Conservation (phyloP, 2,329 filamentous ascomycete genomes). For the Exserohilum turcica region DNA sequence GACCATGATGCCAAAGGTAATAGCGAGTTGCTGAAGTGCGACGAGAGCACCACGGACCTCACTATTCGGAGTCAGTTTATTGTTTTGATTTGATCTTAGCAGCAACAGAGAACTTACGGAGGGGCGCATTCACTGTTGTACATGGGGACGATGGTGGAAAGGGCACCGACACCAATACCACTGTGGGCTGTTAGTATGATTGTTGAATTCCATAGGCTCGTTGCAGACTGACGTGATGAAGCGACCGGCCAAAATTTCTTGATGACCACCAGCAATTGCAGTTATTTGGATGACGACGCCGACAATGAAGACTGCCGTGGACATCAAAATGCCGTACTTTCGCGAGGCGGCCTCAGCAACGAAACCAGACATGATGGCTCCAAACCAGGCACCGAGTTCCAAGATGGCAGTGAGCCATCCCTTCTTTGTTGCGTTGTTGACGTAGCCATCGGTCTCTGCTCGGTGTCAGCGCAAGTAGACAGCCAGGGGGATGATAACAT, state of each 20-base stretch:
- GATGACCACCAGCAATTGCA: conserved; percentile 61
- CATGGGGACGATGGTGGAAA: conserved; percentile 70
- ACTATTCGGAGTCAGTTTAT: conserved; percentile 48
- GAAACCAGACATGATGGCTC: conserved; percentile 70
- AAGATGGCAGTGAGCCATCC: conserved; percentile 66
- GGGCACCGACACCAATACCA: conserved; percentile 69
- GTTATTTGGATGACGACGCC: conserved; percentile 72
- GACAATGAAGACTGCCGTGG: conserved; percentile 69
- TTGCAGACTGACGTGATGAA: conserved; percentile 63
- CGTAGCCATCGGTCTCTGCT: conserved; percentile 51
- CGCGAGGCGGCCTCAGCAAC: conserved; percentile 72
- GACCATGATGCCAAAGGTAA: conserved; percentile 56
- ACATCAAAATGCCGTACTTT: conserved; percentile 71
- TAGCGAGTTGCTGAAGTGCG: conserved; percentile 66
- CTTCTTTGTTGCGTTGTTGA: conserved; percentile 48
- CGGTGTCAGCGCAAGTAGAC: background rate
- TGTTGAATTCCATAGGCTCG: fast-evolving
- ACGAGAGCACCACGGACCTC: conserved; percentile 71
- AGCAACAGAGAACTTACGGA: conserved; percentile 46
- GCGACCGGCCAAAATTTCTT: conserved; percentile 70
- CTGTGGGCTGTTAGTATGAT: conserved; percentile 21
- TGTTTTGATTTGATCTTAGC: background rate
- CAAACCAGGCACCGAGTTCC: conserved; percentile 78
- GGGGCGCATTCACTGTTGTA: conserved; percentile 54
- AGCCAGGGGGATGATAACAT: conserved; percentile 10